phyloP scores from a whole-genome alignment of 2,329 filamentous ascomycete species.

The Alternaria brassicae region DNA sequence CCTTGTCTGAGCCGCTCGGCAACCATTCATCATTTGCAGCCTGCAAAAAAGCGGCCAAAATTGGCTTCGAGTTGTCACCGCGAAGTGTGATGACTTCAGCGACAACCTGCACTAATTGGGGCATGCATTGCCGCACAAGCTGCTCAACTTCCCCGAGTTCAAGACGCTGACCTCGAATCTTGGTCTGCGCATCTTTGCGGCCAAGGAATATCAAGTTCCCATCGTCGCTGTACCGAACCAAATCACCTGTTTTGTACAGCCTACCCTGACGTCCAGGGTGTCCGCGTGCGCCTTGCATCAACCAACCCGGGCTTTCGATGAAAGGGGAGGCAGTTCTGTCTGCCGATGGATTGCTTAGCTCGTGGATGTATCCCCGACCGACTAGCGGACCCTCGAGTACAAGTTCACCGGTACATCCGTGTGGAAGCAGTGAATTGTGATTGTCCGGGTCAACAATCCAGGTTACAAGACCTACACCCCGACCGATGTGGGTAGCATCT shows the following conservation, averaged over 20 bases:
- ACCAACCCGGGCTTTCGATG: neutral
- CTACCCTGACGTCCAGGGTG: neutral
- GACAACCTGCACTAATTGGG: neutral
- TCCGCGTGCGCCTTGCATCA: neutral
- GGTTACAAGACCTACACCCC: constrained; percentile 59
- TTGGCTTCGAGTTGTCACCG: neutral
- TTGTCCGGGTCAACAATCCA: constrained; percentile 37
- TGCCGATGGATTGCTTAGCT: no score
- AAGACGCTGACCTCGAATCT: constrained; percentile 32
- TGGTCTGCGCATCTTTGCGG: constrained; percentile 32
- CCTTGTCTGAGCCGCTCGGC: no score
- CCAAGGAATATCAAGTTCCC: constrained; percentile 20
- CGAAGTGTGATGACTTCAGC: neutral
- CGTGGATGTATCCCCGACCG: no score
- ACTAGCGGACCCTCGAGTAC: constrained; percentile 58
- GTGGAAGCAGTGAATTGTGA: constrained; percentile 19
- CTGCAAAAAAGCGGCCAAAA: neutral
- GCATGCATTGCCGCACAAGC: neutral
- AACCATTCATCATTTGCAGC: neutral
- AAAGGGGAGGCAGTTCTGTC: neutral
- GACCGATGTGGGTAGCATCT: constrained; percentile 46
- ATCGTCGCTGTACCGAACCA: constrained; percentile 2
- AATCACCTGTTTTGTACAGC: constrained; percentile 16
- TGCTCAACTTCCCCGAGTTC: constrained; percentile 31
- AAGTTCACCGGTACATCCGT: constrained; percentile 54